phyloP scores from a whole-genome alignment of 805 yeast genomes.

The Ogataea siamensis region DNA sequence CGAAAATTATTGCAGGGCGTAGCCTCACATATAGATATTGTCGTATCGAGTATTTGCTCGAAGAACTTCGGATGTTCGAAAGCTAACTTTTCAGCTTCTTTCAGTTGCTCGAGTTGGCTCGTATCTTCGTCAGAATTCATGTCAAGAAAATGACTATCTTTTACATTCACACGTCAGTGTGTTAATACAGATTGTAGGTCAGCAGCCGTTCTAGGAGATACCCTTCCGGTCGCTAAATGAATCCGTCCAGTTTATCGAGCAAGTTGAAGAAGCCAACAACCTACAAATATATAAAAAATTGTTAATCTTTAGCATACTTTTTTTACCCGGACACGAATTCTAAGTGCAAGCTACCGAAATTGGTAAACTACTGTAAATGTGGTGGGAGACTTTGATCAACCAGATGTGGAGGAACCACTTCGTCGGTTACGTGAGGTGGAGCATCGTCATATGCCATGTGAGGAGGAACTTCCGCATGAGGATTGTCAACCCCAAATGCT shows the following conservation, averaged over 20 bases:
- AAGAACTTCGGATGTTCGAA: slow-evolving; percentile 22
- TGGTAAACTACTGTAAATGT: no score
- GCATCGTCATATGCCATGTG: slow-evolving; percentile 4
- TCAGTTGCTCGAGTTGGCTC: slow-evolving; percentile 19
- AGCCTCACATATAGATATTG: slow-evolving; percentile 22
- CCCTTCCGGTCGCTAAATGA: no score
- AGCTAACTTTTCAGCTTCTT: slow-evolving; percentile 24
- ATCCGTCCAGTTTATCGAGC: no score
- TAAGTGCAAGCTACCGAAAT: no score
- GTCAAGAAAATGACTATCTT: no score
- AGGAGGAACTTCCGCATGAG: slow-evolving; percentile 7
- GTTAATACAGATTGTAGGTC: no score
- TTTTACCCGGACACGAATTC: no score
- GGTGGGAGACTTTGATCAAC: slow-evolving; percentile 25
- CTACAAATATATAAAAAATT: no score
- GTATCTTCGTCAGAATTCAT: slow-evolving; percentile 17
- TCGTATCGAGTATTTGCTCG: slow-evolving; percentile 23
- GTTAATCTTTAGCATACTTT: no score
- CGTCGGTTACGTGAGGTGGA: slow-evolving; percentile 13
- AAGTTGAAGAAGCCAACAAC: no score
- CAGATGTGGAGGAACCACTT: slow-evolving; percentile 25
- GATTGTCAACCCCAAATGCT: slow-evolving; percentile 4
- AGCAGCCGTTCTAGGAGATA: no score
- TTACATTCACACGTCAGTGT: no score
- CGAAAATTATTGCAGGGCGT: slow-evolving; percentile 15